These are phyloP conservation scores for Thraustotheca clavata DNA, from an alignment of 352 stramenopile genomes.

Conservation along the genomic window DNA sequence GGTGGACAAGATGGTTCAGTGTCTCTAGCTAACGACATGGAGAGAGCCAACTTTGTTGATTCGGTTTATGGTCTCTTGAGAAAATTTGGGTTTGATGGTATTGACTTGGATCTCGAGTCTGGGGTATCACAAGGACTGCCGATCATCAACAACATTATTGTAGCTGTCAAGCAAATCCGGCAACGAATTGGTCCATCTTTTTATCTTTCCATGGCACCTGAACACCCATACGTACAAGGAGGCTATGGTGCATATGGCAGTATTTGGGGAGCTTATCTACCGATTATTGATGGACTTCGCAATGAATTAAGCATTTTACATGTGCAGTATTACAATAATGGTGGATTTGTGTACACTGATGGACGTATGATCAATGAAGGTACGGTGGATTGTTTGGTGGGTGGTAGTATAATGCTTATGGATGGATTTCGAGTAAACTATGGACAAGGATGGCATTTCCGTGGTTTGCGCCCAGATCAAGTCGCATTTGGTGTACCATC, in stretches of 20 bases:
- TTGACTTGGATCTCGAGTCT: conserved; percentile 15
- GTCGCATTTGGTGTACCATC: conserved; percentile 10
- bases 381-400: conserved; percentile 12
- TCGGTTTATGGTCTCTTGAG: not conserved
- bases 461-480: conserved; percentile 10
- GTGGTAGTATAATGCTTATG: conserved; percentile 19
- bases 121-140: not conserved
- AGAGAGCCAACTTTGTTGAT: conserved; percentile 6
- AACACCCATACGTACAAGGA: conserved; percentile 21
- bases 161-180: conserved; percentile 15
- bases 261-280: conserved; percentile 15
- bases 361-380: conserved; percentile 18
- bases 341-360: conserved; percentile 11
- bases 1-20: conserved; percentile 12
- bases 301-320: conserved; percentile 15
- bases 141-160: conserved; percentile 16
- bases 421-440: conserved; percentile 13
- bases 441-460: conserved; percentile 4
- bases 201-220: conserved; percentile 18
- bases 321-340: conserved; percentile 22
- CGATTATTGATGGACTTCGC: conserved; percentile 19
- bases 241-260: not conserved
- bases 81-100: conserved; percentile 20
- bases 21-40: not conserved
- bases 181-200: conserved; percentile 6